Percentiles rank a stretch among this genome's conserved stretches.
Conservation (phyloP, 2,329 filamentous ascomycete genomes). For the Colletotrichum sidae region DNA sequence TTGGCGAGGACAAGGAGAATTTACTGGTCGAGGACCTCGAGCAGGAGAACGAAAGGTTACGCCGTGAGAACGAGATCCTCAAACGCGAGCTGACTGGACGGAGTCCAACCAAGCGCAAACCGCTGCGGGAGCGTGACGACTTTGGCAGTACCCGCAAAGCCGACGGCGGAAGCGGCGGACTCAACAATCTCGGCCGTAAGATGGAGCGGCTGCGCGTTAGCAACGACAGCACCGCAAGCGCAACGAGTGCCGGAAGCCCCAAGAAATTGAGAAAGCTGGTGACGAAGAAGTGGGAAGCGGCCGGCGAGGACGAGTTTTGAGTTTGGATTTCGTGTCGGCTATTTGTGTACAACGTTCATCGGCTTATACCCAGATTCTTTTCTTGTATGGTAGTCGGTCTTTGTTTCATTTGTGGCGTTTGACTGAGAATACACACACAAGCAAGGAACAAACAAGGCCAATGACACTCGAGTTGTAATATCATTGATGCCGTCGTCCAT, state of each 20-base stretch:
- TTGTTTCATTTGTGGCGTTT: too few relatives aligned
- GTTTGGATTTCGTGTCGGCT: constrained; percentile 3
- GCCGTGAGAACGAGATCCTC: constrained; percentile 72
- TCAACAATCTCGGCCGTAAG: constrained; percentile 55
- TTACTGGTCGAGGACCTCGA: constrained; percentile 72
- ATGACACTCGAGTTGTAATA: too few relatives aligned
- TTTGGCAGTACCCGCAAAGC: constrained; percentile 42
- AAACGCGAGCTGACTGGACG: constrained; percentile 73
- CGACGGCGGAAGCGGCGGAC: constrained; percentile 44
- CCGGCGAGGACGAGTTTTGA: constrained; percentile 50
- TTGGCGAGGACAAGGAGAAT: constrained; percentile 70
- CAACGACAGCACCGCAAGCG: constrained; percentile 50
- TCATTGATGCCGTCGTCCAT: too few relatives aligned
- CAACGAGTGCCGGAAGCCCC: constrained; percentile 50
- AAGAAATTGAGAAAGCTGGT: constrained; percentile 66
- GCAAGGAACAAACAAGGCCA: too few relatives aligned
- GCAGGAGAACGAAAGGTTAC: constrained; percentile 77
- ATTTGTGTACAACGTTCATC: constrained; percentile 19
- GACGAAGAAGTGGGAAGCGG: constrained; percentile 61
- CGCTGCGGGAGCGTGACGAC: constrained; percentile 66
- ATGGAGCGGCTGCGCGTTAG: constrained; percentile 64
- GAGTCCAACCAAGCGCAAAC: constrained; percentile 71
- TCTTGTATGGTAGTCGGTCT: too few relatives aligned
- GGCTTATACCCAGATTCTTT: constrained; percentile 30
- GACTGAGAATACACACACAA: too few relatives aligned